Conservation (phyloP, 805 yeast species). For the Myxozyma vanderwaltii region DNA sequence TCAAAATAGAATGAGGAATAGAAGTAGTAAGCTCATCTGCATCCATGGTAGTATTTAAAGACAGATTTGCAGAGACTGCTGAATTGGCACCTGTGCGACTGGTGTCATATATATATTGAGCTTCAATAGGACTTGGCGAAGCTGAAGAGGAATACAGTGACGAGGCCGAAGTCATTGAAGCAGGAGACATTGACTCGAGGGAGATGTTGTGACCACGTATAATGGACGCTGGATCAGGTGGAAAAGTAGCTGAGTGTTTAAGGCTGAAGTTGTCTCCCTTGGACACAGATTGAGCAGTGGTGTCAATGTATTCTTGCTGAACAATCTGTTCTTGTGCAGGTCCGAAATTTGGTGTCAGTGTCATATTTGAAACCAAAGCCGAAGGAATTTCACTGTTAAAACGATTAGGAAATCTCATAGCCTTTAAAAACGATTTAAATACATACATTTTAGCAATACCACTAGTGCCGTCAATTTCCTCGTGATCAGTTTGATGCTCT, state of each 20-base stretch:
- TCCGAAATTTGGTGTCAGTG: background rate
- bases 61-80: background rate
- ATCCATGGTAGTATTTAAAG: background rate
- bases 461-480: constrained; percentile 10
- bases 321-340: background rate
- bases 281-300: background rate
- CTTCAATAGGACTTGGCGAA: constrained; percentile 22
- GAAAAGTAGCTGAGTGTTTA: background rate
- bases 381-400: background rate
- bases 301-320: background rate
- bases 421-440: background rate
- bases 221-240: constrained; percentile 25
- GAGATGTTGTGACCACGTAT: constrained; percentile 17
- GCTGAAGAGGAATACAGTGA: constrained; percentile 22
- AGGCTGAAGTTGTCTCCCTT: background rate
- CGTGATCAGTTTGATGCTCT: constrained; percentile 20
- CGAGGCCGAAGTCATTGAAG: constrained; percentile 25
- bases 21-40: background rate
- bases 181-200: constrained; percentile 25
- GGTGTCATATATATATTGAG: constrained; percentile 7
- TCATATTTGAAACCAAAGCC: background rate
- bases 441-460: constrained; percentile 7
- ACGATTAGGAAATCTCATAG: background rate
- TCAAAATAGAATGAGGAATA: constrained; percentile 1
- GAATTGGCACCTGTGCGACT: background rate